Percentiles rank a stretch among this genome's conserved stretches.
phyloP scores from a whole-genome alignment of 2,329 filamentous ascomycete species.

The Cladosporium velox region DNA sequence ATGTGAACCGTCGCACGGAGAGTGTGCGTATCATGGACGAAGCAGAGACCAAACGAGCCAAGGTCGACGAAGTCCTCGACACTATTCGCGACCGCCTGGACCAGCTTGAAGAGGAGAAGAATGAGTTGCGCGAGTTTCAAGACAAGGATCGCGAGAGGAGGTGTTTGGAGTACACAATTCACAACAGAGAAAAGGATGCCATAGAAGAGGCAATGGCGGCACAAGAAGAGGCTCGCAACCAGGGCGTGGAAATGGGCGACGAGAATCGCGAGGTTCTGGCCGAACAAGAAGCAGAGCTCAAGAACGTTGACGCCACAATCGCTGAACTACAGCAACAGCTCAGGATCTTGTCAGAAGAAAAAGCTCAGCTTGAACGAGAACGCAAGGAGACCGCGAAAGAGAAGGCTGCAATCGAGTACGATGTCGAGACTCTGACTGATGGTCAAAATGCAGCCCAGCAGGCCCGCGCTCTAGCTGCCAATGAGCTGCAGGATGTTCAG shows the following conservation, averaged over 20 bases:
- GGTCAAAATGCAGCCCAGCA: constrained; percentile 78
- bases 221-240: constrained; percentile 78
- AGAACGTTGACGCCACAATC: constrained; percentile 75
- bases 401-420: constrained; percentile 82
- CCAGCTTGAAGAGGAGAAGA: constrained; percentile 95
- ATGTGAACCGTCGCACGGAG: constrained; percentile 87
- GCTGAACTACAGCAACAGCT: constrained; percentile 78
- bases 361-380: constrained; percentile 85
- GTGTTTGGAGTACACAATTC: constrained; percentile 92
- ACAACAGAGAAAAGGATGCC: constrained; percentile 82
- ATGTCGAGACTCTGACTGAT: constrained; percentile 78
- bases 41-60: constrained; percentile 88
- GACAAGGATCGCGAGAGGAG: constrained; percentile 90
- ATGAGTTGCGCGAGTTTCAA: constrained; percentile 90
- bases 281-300: constrained; percentile 71
- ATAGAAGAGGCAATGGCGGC: constrained; percentile 76
- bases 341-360: constrained; percentile 81
- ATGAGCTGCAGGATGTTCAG: constrained; percentile 71
- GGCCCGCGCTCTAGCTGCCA: constrained; percentile 68
- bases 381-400: constrained; percentile 76
- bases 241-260: constrained; percentile 81
- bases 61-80: constrained; percentile 88
- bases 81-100: constrained; percentile 88
- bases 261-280: constrained; percentile 75
- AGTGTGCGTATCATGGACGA: constrained; percentile 96